These are phyloP conservation scores for Phytophthora rubi DNA, from an alignment of 352 stramenopile species.

Conservation along the genomic window DNA sequence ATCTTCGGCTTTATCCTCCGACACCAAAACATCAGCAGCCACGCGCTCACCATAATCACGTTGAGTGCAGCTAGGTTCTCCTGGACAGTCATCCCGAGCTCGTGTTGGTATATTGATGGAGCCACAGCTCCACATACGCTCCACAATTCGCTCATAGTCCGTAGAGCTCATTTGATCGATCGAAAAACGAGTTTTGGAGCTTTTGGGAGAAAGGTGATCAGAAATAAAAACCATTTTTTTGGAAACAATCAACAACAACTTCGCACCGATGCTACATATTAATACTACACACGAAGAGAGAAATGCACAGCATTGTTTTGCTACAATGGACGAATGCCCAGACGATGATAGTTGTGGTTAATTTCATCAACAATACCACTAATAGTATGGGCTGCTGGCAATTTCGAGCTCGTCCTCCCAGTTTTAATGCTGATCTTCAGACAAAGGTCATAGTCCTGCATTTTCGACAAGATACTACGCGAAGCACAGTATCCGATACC, in stretches of 20 bases:
- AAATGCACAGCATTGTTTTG: no score
- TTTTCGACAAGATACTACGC: background rate
- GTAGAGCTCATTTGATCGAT: background rate
- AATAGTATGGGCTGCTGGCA: background rate
- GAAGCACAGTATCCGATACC: background rate
- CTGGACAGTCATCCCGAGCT: background rate
- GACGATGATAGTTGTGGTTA: background rate
- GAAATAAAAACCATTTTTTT: background rate
- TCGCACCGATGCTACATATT: background rate
- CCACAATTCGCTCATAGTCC: background rate
- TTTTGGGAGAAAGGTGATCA: background rate
- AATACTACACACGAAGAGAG: background rate
- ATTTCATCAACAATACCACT: background rate
- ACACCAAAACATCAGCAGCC: background rate
- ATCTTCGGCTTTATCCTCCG: background rate
- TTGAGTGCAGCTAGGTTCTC: background rate
- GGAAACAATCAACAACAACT: no score
- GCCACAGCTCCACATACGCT: background rate
- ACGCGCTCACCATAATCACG: background rate
- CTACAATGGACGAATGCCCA: background rate
- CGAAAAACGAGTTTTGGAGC: background rate
- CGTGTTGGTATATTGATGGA: background rate
- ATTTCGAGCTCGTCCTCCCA: background rate
- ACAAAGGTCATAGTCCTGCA: background rate
- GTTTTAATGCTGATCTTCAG: background rate